Percentiles rank a stretch among this genome's conserved stretches.
These are phyloP conservation scores for Aquilaria agallochum DNA, from an alignment of 441 rosid species.

Conservation along the genomic window DNA sequence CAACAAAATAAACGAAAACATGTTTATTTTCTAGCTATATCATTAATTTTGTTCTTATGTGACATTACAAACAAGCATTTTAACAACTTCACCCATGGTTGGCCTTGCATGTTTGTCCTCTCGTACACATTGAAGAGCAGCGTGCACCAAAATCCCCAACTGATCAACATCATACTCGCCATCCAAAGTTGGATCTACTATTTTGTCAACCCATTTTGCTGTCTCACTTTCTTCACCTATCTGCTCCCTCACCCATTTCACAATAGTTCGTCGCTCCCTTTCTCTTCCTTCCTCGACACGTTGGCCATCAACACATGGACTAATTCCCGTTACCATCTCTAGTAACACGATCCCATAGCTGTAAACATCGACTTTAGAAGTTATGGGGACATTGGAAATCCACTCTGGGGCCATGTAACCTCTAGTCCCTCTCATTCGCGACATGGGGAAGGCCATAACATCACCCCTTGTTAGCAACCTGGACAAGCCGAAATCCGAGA, in stretches of 20 bases:
- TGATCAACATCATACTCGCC: not conserved
- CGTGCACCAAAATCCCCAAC: constrained; percentile 18
- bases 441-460: constrained; percentile 5
- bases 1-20: no score
- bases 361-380: constrained; percentile 39
- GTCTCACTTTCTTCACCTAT: constrained; percentile 1
- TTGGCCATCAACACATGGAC: not conserved
- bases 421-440: constrained; percentile 39
- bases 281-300: not conserved
- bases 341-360: constrained; percentile 37
- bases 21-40: no score
- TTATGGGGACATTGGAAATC: constrained; percentile 35
- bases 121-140: constrained; percentile 18
- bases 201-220: constrained; percentile 9
- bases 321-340: constrained; percentile 28
- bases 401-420: constrained; percentile 52
- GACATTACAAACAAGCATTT: not conserved
- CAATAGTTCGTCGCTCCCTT: not conserved
- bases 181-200: constrained; percentile 13
- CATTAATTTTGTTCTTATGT: not conserved
- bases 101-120: not conserved
- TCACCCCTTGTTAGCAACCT: constrained; percentile 20
- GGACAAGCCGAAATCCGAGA: constrained; percentile 41
- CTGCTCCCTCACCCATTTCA: constrained; percentile 17
- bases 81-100: not conserved